Conservation (phyloP, 2,329 filamentous ascomycete species). For the Xylariaceae sp. region DNA sequence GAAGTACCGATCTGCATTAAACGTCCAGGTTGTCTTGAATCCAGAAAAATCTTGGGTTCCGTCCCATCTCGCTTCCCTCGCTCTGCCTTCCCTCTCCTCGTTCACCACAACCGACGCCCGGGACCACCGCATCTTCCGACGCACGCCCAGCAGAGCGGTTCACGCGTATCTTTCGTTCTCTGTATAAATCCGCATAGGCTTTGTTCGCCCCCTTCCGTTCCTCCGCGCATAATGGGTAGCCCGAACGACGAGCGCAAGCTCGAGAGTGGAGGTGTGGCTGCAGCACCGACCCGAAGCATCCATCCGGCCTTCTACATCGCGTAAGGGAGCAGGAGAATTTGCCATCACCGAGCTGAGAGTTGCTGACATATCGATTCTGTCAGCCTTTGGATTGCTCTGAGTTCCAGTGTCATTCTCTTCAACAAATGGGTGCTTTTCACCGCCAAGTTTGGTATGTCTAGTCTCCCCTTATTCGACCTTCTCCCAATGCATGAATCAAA, state of each 20-base stretch:
- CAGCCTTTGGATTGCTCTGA: constrained; percentile 77
- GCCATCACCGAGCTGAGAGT: not conserved
- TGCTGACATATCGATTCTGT: constrained; percentile 3
- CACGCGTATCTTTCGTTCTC: not conserved
- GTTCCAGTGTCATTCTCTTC: constrained; percentile 82
- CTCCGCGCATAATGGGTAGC: constrained; percentile 17
- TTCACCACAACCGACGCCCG: not conserved
- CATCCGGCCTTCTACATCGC: constrained; percentile 29
- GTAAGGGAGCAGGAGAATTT: constrained; percentile 15
- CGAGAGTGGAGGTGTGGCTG: constrained; percentile 23
- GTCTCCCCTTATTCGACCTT: constrained; percentile 6
- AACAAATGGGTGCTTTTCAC: constrained; percentile 87
- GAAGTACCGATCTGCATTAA: constrained; percentile 19
- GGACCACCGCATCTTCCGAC: constrained; percentile 3
- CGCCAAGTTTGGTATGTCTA: constrained; percentile 65
- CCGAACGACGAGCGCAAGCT: constrained; percentile 26
- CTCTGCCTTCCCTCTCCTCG: not conserved
- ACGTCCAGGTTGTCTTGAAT: constrained; percentile 9
- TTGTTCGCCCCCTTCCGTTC: not conserved
- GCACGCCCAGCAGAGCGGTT: constrained; percentile 1
- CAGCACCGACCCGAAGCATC: constrained; percentile 19
- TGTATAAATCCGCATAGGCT: not conserved
- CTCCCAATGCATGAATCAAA: not conserved
- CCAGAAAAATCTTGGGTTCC: constrained; percentile 12
- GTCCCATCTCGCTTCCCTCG: constrained; percentile 12